These are phyloP conservation scores for Nakazawaea ernobii DNA, from an alignment of 805 yeast species.

Conservation along the genomic window DNA sequence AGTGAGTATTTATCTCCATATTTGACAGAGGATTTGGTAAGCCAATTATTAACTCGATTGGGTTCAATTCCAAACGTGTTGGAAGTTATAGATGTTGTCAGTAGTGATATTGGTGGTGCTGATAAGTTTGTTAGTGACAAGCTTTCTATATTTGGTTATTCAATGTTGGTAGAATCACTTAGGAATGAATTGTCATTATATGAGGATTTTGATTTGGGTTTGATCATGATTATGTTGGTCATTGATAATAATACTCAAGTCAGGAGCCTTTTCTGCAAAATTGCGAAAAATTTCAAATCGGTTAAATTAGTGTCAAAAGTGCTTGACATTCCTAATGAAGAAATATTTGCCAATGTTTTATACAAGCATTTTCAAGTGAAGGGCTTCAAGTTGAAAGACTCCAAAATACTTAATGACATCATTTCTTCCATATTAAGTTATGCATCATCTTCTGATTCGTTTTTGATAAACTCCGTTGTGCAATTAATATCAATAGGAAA, in stretches of 20 bases:
- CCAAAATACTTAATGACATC: conserved; percentile 18
- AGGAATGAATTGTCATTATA: conserved; percentile 15
- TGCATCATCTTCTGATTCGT: conserved; percentile 11
- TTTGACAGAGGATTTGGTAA: conserved; percentile 32
- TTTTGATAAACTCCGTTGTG: conserved; percentile 18
- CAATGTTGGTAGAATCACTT: conserved; percentile 17
- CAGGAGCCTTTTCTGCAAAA: conserved; percentile 16
- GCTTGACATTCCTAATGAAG: not conserved
- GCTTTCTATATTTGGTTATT: conserved; percentile 21
- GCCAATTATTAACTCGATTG: conserved; percentile 33
- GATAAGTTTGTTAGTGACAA: conserved; percentile 16
- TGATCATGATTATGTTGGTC: conserved; percentile 23
- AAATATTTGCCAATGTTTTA: not conserved
- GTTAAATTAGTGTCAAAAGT: conserved; percentile 10
- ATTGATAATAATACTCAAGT: conserved; percentile 26
- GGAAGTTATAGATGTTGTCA: conserved; percentile 29
- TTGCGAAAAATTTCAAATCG: conserved; percentile 8
- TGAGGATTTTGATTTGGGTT: conserved; percentile 18
- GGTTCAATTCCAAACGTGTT: conserved; percentile 31
- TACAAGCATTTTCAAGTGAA: conserved; percentile 14
- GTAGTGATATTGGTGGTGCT: conserved; percentile 14
- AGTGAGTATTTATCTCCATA: conserved; percentile 32
- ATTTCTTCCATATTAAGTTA: conserved; percentile 13
- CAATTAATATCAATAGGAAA: conserved; percentile 14
- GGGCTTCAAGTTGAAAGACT: conserved; percentile 20